Conservation (phyloP, 345 rosid genomes). For the Corchorus capsularis region DNA sequence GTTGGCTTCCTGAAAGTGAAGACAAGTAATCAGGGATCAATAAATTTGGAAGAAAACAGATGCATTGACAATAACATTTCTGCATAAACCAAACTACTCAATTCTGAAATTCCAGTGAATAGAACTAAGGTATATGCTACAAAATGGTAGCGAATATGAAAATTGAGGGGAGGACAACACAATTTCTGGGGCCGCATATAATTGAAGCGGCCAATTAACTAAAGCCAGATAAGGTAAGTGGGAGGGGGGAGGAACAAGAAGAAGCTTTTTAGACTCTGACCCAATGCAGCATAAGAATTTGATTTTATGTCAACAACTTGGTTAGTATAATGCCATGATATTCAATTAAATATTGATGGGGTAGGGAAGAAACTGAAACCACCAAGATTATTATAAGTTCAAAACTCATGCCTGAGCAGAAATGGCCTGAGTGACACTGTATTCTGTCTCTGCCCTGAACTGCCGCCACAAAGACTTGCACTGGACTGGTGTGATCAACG, state of each 20-base stretch:
- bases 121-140: neutral
- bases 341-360: neutral
- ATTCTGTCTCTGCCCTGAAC: constrained; percentile 92
- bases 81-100: neutral
- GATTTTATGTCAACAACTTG: neutral
- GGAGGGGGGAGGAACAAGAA: no score
- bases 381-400: constrained; percentile 1
- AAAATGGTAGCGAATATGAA: neutral
- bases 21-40: constrained; percentile 6
- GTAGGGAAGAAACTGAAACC: neutral
- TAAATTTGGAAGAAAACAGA: neutral
- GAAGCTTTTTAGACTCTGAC: neutral
- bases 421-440: constrained; percentile 91
- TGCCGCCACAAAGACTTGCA: constrained; percentile 99
- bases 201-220: neutral
- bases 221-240: neutral
- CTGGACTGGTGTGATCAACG: constrained; percentile 95
- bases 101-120: neutral
- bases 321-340: neutral
- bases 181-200: neutral
- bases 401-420: constrained; percentile 82
- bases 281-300: neutral
- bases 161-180: neutral
- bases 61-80: neutral
- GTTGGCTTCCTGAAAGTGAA: constrained; percentile 85